phyloP scores from a whole-genome alignment of 345 rosid genomes.

The Hibiscus tridactylites region DNA sequence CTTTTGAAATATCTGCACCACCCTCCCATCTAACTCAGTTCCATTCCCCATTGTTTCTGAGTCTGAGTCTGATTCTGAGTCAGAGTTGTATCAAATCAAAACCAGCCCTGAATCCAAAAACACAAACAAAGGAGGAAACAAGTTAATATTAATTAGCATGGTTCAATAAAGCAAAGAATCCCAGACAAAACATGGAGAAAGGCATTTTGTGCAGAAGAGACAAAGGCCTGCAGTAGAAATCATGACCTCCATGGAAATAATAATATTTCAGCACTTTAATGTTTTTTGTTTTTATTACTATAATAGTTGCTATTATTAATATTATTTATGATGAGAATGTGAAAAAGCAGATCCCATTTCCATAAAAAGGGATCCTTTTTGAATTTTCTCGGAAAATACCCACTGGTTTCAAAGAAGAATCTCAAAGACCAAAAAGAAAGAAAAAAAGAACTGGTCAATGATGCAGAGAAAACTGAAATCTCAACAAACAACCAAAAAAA shows the following conservation, averaged over 20 bases:
- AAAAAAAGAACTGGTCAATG: constrained; percentile 30
- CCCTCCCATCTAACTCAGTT: constrained; percentile 45
- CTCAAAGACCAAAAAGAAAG: constrained; percentile 16
- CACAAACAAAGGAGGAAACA: neutral
- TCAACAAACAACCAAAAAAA: neutral
- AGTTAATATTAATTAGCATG: neutral
- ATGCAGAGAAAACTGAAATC: constrained; percentile 25
- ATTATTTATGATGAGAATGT: constrained; percentile 33
- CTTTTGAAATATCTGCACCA: constrained; percentile 60
- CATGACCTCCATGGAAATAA: constrained; percentile 26
- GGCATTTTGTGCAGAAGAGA: constrained; percentile 27
- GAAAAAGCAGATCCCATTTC: constrained; percentile 58
- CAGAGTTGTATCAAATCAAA: constrained; percentile 20
- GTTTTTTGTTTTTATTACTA: constrained; percentile 6
- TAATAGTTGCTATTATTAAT: constrained; percentile 10
- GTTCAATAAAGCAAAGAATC: neutral
- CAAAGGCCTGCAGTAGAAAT: constrained; percentile 32
- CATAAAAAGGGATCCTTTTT: constrained; percentile 47
- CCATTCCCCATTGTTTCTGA: constrained; percentile 42
- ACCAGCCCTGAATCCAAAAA: constrained; percentile 20
- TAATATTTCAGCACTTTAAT: neutral
- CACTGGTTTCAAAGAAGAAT: constrained; percentile 35
- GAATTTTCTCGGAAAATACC: constrained; percentile 40
- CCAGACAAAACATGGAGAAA: constrained; percentile 10
- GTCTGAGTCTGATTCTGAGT: neutral